Base-by-base conservation (phyloP, 257 asterid genomes). In the Linderniella brevidens region DNA sequence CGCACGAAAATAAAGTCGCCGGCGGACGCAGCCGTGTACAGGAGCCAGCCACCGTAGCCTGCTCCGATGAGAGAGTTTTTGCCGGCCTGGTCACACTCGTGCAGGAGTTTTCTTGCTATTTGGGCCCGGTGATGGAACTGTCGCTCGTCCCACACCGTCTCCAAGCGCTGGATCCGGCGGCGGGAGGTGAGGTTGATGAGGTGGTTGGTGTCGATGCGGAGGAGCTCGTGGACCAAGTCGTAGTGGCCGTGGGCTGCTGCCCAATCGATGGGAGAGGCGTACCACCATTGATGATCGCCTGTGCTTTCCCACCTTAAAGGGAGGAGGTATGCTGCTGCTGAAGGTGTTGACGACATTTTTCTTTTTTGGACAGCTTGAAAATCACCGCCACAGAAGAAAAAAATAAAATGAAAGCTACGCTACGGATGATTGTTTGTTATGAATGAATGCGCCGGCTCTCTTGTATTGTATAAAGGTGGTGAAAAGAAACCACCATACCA, bases 221-320 rank as follows among this genome's bases (percentile, higher is more conserved):
- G 93, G 50, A 88, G 94, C 58, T 88, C 87, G 8, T 86, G 65
- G 47, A 84, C 94, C 40, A 84, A 35, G 29, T 88, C 98, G 64
- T 72, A 84, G 72, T 84, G 94, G 14, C 98, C 98, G 57, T 84
- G 84, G 36, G 98, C 98, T 11, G 94, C 96, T 0, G 98, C 98
- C 75, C 80, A 88, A 25, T 88, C 98, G 43, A 88, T 81, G 17
- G 98, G 98, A 40, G 96, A 80, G 13, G 95, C 98, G 55, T 78
- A 88, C 98, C 98, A 88, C 98, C 98, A 88, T n/a, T 84, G 98
- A n/a, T 84, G 98, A n/a, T 88, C 96, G 19, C 98, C 96, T 38
- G 98, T 80, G 82, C 96, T 84, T 55, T 88, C 98, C 98, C 98
- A 88, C 43, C 98, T 61, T 3, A 88, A 78, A 49, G 98, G 98